Percentiles rank a stretch among this genome's conserved stretches.
Evolutionary conservation across 352 stramenopile genomes (phyloP).

Genomic region (Pilasporangium apinafurcum): DNA sequence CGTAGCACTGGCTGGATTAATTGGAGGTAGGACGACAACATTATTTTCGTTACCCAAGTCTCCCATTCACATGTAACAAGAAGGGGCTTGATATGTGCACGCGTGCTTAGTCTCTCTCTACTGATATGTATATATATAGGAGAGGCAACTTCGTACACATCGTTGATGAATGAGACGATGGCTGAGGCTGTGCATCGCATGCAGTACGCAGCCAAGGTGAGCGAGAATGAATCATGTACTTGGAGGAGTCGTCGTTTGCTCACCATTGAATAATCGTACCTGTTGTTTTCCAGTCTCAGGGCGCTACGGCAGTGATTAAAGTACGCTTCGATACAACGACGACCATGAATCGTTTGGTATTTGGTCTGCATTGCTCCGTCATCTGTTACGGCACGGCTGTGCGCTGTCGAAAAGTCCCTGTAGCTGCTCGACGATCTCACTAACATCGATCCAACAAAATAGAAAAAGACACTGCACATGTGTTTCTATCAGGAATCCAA

Average conservation of each 20-base stretch:
- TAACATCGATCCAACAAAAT: too few relatives aligned
- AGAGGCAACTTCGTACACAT: conserved; percentile 71
- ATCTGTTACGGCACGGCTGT: conserved; percentile 79
- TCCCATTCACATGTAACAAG: not conserved
- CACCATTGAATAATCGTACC: not conserved
- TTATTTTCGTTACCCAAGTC: not conserved
- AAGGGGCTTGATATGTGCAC: not conserved
- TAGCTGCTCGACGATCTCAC: too few relatives aligned
- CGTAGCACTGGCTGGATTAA: conserved; percentile 56
- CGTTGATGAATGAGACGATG: conserved; percentile 80
- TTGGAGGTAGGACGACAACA: conserved; percentile 30
- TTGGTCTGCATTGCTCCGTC: conserved; percentile 75
- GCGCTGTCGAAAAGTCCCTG: conserved; percentile 36
- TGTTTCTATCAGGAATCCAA: too few relatives aligned
- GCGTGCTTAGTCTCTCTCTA: not conserved
- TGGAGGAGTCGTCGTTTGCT: not conserved
- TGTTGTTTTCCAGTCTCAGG: conserved; percentile 29
- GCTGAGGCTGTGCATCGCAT: conserved; percentile 72
- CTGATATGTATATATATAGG: conserved; percentile 11
- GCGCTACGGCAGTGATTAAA: conserved; percentile 71
- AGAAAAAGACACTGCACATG: not conserved
- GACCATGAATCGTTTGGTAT: conserved; percentile 83
- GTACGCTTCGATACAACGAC: conserved; percentile 81
- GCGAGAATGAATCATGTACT: not conserved
- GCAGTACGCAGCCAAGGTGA: conserved; percentile 57